Percentiles rank a stretch among this genome's conserved stretches.
Conservation (phyloP, 768 basidiomycete genomes). For the Lactifluus volemus region DNA sequence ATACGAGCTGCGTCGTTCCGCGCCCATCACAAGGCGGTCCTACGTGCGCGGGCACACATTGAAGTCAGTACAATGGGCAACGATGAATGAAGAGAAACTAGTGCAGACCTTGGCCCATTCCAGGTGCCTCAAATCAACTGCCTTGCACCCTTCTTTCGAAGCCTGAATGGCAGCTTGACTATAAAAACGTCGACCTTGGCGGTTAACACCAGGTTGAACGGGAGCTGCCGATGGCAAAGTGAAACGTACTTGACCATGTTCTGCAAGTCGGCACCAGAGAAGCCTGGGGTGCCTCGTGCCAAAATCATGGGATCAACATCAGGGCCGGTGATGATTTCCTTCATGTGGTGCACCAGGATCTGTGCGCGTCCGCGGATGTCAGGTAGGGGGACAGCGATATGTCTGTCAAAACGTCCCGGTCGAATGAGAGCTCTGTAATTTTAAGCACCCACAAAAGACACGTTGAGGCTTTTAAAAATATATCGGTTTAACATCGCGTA, state of each 20-base stretch:
- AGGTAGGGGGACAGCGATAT: conserved; percentile 88
- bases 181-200: background rate
- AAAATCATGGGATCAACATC: conserved; percentile 82
- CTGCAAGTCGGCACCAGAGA: conserved; percentile 94
- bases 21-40: conserved; percentile 97
- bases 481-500: conserved; percentile 12
- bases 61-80: background rate
- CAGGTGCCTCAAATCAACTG: conserved; percentile 74
- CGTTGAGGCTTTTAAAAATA: background rate
- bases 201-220: background rate
- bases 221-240: background rate
- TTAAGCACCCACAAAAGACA: background rate
- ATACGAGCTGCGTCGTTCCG: conserved; percentile 83
- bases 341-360: conserved; percentile 89
- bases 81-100: background rate
- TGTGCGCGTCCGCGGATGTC: conserved; percentile 92
- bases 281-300: conserved; percentile 91
- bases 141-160: conserved; percentile 66
- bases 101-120: conserved; percentile 91
- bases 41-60: conserved; percentile 20
- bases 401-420: conserved; percentile 93
- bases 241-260: conserved; percentile 86
- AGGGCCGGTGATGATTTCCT: conserved; percentile 54
- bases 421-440: conserved; percentile 74
- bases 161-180: conserved; percentile 94